These are phyloP conservation scores for Scheffersomyces stipitis DNA, from an alignment of 805 yeast species.

Conservation along the genomic window DNA sequence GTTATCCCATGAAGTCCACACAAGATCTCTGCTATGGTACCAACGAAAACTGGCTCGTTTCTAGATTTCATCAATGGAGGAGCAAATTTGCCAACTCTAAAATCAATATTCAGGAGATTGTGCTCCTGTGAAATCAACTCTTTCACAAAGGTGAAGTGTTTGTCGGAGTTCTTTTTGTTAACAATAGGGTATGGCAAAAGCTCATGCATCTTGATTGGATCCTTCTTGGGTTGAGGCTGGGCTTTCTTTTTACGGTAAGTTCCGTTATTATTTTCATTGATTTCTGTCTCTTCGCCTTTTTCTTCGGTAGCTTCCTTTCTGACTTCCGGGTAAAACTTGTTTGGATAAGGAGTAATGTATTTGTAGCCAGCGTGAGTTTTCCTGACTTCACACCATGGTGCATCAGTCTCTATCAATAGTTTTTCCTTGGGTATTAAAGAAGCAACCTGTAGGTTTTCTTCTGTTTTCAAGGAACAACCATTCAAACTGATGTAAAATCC, in stretches of 20 bases:
- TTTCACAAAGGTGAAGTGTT: constrained; percentile 22
- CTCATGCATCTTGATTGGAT: constrained; percentile 40
- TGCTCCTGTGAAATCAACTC: constrained; percentile 5
- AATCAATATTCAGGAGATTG: constrained; percentile 8
- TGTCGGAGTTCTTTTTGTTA: constrained; percentile 60
- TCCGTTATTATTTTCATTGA: constrained; percentile 1
- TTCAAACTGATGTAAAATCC: constrained; percentile 80
- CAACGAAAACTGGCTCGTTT: constrained; percentile 89
- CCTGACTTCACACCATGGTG: constrained; percentile 97
- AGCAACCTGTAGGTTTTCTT: constrained; percentile 69
- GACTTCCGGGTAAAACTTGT: constrained; percentile 50
- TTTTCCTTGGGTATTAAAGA: constrained; percentile 64
- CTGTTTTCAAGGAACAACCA: constrained; percentile 87
- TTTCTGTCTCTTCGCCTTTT: constrained; percentile 1
- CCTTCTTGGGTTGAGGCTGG: constrained; percentile 14
- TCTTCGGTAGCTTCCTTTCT: constrained; percentile 4
- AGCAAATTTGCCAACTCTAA: constrained; percentile 23
- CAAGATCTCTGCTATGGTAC: constrained; percentile 66
- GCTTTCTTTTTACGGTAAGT: constrained; percentile 10
- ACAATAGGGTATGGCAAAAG: constrained; percentile 61
- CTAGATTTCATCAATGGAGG: constrained; percentile 71
- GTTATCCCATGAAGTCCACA: constrained; percentile 29
- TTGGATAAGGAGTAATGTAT: constrained; percentile 56
- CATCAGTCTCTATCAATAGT: constrained; percentile 87
- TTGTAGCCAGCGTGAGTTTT: constrained; percentile 75